Evolutionary conservation across 768 basidiomycete genomes (phyloP).

Genomic region (Lanmaoa rubissima): DNA sequence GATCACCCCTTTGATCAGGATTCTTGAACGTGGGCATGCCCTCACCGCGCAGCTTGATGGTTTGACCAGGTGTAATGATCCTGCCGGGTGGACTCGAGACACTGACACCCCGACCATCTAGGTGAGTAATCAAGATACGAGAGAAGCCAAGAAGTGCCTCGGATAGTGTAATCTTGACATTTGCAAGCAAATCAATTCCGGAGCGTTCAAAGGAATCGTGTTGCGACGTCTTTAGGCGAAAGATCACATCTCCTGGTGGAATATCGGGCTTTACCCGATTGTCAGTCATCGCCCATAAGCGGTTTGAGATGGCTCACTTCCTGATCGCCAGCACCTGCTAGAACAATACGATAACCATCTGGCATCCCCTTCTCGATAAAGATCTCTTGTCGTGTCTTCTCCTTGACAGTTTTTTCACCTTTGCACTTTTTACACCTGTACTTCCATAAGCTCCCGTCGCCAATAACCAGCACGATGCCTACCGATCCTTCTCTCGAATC

Average conservation of each 20-base stretch:
- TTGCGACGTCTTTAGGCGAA: slow-evolving; percentile 62
- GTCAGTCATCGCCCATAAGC: slow-evolving; percentile 4
- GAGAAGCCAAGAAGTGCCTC: slow-evolving; percentile 96
- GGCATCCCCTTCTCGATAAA: slow-evolving; percentile 85
- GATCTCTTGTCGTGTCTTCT: slow-evolving; percentile 88
- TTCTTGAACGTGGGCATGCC: slow-evolving; percentile 84
- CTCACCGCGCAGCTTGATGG: slow-evolving; percentile 76
- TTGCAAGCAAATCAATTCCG: slow-evolving; percentile 76
- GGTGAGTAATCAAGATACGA: slow-evolving; percentile 83
- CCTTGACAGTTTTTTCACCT: slow-evolving; percentile 76
- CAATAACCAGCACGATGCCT: slow-evolving; percentile 16
- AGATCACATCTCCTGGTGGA: slow-evolving; percentile 89
- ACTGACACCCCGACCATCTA: slow-evolving; percentile 90
- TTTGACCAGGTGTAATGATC: slow-evolving; percentile 71
- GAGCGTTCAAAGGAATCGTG: slow-evolving; percentile 85
- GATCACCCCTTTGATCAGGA: slow-evolving; percentile 68
- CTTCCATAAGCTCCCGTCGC: slow-evolving; percentile 1
- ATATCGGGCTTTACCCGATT: slow-evolving; percentile 67
- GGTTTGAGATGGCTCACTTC: slow-evolving; percentile 45
- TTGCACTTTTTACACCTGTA: slow-evolving; percentile 94
- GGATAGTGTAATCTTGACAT: slow-evolving; percentile 83
- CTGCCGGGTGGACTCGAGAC: slow-evolving; percentile 73
- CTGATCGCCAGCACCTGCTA: slow-evolving; percentile 92
- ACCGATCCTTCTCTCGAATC: slow-evolving; percentile 84
- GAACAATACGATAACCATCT: slow-evolving; percentile 79